Percentiles rank a stretch among this genome's conserved stretches.
phyloP scores from a whole-genome alignment of 495 filamentous ascomycete genomes.

The Opeltia flavorubescens region DNA sequence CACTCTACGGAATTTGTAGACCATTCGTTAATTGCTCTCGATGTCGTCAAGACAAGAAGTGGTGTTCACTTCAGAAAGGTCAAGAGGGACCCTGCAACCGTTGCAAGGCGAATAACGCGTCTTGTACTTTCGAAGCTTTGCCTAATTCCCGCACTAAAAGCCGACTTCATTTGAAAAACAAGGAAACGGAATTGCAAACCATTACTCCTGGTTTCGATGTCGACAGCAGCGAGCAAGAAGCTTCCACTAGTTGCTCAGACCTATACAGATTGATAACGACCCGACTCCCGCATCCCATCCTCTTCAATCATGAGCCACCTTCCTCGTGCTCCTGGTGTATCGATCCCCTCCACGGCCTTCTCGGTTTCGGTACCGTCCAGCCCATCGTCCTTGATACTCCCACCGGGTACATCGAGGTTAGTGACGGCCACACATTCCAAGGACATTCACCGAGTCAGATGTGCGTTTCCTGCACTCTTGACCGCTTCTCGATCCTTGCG shows the following conservation, averaged over 20 bases:
- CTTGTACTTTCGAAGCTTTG: constrained; percentile 5
- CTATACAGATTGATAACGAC: constrained; percentile 21
- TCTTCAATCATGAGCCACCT: constrained; percentile 20
- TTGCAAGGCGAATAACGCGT: background rate
- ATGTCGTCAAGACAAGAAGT: constrained; percentile 2
- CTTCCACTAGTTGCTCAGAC: too few species aligned
- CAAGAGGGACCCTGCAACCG: constrained; percentile 5
- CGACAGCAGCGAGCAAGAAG: too few species aligned
- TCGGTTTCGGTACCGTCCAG: constrained; percentile 21
- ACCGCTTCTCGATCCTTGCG: constrained; percentile 18
- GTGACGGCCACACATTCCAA: constrained; percentile 19
- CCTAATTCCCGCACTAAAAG: background rate
- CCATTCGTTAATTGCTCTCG: constrained; percentile 6
- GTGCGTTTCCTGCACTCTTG: constrained; percentile 25
- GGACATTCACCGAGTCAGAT: constrained; percentile 23
- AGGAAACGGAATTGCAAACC: too few species aligned
- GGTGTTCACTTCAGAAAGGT: constrained; percentile 4
- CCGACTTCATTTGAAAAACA: background rate
- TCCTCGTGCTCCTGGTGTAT: constrained; percentile 30
- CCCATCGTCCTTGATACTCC: constrained; percentile 18
- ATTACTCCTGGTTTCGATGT: too few species aligned
- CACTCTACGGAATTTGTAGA: too few species aligned
- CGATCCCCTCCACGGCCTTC: constrained; percentile 20
- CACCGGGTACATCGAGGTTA: constrained; percentile 19
- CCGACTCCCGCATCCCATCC: constrained; percentile 25